Evolutionary conservation across 2,329 filamentous ascomycete genomes (phyloP), one percentile per base, ranked within the genome.

Genomic region (Fragosphaeria purpurea): DNA sequence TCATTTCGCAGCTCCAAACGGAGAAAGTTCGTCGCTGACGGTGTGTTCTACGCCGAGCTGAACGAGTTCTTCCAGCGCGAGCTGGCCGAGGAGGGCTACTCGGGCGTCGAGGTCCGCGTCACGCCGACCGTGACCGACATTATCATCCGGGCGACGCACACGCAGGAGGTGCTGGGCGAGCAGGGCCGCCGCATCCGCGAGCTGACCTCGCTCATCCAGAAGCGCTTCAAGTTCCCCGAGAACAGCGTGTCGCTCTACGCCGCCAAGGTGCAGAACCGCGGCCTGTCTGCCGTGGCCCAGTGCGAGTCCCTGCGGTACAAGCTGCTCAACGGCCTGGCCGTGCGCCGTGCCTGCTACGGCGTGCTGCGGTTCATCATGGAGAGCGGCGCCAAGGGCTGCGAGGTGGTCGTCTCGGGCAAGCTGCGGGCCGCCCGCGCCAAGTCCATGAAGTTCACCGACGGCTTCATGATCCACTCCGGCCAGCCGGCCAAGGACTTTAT

Each of bases 11-110:
- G 86, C 75, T 90, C 86, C 73, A 91, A 91, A 85, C 77, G 85
- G 75, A 87, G 86, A 82, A 91, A 91, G 84, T 91, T 90, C 79
- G 85, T 91, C 71, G 87, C 86, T 64, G 93, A 98, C 77, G 93
- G 93, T 85, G 93, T 98, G 70, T 98, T 98, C 88, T 98, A 96
- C 77, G 93, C 93, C 80, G 93, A 98, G 80, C 80, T 98, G 76
- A 98, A 98, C 86, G 93, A 98, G 81, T 98, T 98, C 86, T 98
- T 98, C 88, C 93, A 97, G 84, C 91, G 93, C 75, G 93, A 98
- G 80, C 82, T 98, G 72, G 93, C 93, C 71, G 93, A 98, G 85
- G 94, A 98, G 80, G 93, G 93, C 67, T 98, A 98, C 85, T 98
- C 93, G 53, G 93, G 93, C 73, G 93, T 98, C 73, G 94, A 98